phyloP scores from a whole-genome alignment of 768 basidiomycete species.

The Mycena pura region DNA sequence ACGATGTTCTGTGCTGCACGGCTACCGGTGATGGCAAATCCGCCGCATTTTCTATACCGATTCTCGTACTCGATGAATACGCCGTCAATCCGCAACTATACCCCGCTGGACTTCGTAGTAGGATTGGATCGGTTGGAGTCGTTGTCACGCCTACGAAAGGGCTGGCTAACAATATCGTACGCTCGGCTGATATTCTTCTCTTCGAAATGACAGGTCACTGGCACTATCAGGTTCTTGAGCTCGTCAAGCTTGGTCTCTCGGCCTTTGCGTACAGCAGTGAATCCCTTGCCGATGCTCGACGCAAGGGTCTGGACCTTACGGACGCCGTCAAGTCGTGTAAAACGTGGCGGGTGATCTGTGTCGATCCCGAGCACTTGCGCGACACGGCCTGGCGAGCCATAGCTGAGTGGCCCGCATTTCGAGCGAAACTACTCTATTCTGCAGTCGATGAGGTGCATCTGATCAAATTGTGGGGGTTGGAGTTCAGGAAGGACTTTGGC shows the following conservation, averaged over 20 bases:
- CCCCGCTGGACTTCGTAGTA: not conserved
- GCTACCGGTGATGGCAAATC: slow-evolving; percentile 4
- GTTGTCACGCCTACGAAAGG: slow-evolving; percentile 3
- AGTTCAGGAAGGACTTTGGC: not conserved
- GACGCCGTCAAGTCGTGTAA: not conserved
- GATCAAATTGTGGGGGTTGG: not conserved
- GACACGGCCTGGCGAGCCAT: not conserved
- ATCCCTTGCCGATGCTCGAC: not conserved
- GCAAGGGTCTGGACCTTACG: not conserved
- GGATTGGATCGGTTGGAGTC: not conserved
- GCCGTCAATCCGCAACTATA: not conserved
- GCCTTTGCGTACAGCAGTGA: not conserved
- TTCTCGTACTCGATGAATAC: slow-evolving; percentile 1
- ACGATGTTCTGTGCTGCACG: not conserved
- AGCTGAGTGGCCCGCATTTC: not conserved
- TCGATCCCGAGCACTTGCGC: not conserved
- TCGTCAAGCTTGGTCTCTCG: not conserved
- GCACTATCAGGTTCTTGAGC: not conserved
- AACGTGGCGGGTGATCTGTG: not conserved
- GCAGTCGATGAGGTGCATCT: not conserved
- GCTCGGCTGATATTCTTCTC: not conserved
- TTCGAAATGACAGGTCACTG: not conserved
- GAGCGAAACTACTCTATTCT: not conserved
- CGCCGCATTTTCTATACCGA: not conserved
- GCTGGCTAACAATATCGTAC: not conserved